Percentiles rank a stretch among this genome's conserved stretches.
phyloP scores from a whole-genome alignment of 2,329 filamentous ascomycete species.

The Cadophora sp. region DNA sequence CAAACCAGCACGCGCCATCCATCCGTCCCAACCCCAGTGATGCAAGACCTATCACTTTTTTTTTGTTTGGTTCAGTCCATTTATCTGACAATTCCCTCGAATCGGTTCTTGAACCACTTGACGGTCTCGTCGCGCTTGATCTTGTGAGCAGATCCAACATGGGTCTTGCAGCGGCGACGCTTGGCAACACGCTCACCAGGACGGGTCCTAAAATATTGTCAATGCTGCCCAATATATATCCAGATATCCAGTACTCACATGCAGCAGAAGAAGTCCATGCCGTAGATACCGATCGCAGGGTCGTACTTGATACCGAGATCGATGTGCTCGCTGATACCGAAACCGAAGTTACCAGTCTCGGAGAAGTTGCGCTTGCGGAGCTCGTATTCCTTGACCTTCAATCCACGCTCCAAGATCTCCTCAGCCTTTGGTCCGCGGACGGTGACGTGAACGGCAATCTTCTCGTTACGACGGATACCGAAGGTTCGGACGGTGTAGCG shows the following conservation, averaged over 20 bases:
- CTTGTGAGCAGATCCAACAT: conserved; percentile 85
- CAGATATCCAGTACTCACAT: conserved; percentile 66
- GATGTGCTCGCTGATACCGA: conserved; percentile 99
- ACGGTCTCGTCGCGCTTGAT: conserved; percentile 95
- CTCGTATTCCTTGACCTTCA: conserved; percentile 99
- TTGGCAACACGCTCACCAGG: conserved; percentile 97
- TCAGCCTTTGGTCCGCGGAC: conserved; percentile 99
- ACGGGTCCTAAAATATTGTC: conserved; percentile 69
- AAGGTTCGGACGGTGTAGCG: conserved; percentile 99
- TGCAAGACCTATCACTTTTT: conserved; percentile 15
- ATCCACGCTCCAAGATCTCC: conserved; percentile 99
- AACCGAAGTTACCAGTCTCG: conserved; percentile 99
- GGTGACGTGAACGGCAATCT: conserved; percentile 99
- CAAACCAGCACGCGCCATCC: conserved; percentile 18
- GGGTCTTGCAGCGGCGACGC: conserved; percentile 88
- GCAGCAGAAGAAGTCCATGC: conserved; percentile 99
- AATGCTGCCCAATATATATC: conserved; percentile 13
- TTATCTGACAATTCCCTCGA: conserved; percentile 91
- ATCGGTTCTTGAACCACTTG: conserved; percentile 86
- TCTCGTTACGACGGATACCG: conserved; percentile 99
- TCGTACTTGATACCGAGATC: conserved; percentile 99
- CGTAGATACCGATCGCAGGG: conserved; percentile 97
- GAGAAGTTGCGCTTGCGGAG: conserved; percentile 99
- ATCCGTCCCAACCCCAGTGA: conserved; percentile 11
- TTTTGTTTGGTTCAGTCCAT: conserved; percentile 41